phyloP scores from a whole-genome alignment of 176 grass and related monocot species.

The Zoysia japonica region DNA sequence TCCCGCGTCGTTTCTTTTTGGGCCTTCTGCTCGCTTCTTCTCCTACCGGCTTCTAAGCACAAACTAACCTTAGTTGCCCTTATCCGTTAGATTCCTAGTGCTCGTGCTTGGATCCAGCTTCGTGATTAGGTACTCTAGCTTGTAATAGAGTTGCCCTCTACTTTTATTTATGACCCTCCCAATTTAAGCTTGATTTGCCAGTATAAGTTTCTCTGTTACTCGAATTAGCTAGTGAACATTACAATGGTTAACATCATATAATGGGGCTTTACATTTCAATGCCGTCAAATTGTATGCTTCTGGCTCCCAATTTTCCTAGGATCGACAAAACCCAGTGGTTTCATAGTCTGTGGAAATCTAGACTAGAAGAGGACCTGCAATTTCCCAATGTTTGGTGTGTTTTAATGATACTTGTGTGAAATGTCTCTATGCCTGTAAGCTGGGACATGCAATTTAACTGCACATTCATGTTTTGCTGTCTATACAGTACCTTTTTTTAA shows the following conservation, averaged over 20 bases:
- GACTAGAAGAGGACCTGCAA: not conserved
- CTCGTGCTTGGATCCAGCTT: slow-evolving; percentile 1
- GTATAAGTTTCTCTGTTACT: not conserved
- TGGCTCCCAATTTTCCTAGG: too few relatives aligned
- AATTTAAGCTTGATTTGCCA: not conserved
- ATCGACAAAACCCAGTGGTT: too few relatives aligned
- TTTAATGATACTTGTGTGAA: not conserved
- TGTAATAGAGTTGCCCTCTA: not conserved
- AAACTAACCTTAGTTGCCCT: not conserved
- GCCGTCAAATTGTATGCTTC: too few relatives aligned
- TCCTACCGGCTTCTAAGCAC: too few relatives aligned
- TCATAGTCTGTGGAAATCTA: too few relatives aligned
- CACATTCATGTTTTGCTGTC: not conserved
- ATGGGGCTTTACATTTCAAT: too few relatives aligned
- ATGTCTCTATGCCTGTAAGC: not conserved
- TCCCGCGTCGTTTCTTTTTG: not conserved
- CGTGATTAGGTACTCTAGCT: not conserved
- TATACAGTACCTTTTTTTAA: too few relatives aligned
- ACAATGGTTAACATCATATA: too few relatives aligned
- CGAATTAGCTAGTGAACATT: not conserved
- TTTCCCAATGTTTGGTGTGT: not conserved
- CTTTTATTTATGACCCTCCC: too few relatives aligned
- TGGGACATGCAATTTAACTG: not conserved
- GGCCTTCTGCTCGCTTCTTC: too few relatives aligned
- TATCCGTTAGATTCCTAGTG: not conserved